Conservation (phyloP, 2,329 filamentous ascomycete genomes). For the Nothopassalora personata region DNA sequence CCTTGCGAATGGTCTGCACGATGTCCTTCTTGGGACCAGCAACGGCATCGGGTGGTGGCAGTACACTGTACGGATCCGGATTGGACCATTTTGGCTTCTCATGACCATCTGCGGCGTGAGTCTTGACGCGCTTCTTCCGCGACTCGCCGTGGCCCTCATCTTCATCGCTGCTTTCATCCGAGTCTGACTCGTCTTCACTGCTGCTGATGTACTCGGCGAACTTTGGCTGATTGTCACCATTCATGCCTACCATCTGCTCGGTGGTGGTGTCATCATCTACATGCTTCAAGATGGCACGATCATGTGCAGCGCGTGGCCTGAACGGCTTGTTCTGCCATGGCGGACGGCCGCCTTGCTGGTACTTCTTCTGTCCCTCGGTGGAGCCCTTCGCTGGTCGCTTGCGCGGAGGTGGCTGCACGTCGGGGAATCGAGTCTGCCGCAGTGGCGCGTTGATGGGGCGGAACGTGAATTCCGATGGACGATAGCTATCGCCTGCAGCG, state of each 20-base stretch:
- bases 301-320: slow-evolving; percentile 35
- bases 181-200: slow-evolving; percentile 21
- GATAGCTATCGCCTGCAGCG: slow-evolving; percentile 12
- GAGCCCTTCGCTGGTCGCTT: not conserved
- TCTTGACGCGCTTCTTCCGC: slow-evolving; percentile 30
- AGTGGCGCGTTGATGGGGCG: slow-evolving; percentile 8
- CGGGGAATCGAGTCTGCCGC: slow-evolving; percentile 20
- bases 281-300: slow-evolving; percentile 40
- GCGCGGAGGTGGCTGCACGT: slow-evolving; percentile 14
- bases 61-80: slow-evolving; percentile 83
- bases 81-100: slow-evolving; percentile 80
- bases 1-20: slow-evolving; percentile 86
- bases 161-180: slow-evolving; percentile 23
- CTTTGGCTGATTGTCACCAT: slow-evolving; percentile 33
- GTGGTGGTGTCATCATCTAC: slow-evolving; percentile 38
- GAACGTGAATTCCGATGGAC: slow-evolving; percentile 23
- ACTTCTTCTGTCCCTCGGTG: not conserved
- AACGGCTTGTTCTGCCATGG: slow-evolving; percentile 8
- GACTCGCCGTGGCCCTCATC: slow-evolving; percentile 22
- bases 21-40: slow-evolving; percentile 76
- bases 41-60: slow-evolving; percentile 72
- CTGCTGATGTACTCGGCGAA: slow-evolving; percentile 42
- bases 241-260: slow-evolving; percentile 43
- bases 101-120: slow-evolving; percentile 7
- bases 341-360: not conserved